Evolutionary conservation across 208 protist genomes (phyloP), one percentile per base, ranked within the genome.

Genomic region (Leishmania tarentolae): DNA sequence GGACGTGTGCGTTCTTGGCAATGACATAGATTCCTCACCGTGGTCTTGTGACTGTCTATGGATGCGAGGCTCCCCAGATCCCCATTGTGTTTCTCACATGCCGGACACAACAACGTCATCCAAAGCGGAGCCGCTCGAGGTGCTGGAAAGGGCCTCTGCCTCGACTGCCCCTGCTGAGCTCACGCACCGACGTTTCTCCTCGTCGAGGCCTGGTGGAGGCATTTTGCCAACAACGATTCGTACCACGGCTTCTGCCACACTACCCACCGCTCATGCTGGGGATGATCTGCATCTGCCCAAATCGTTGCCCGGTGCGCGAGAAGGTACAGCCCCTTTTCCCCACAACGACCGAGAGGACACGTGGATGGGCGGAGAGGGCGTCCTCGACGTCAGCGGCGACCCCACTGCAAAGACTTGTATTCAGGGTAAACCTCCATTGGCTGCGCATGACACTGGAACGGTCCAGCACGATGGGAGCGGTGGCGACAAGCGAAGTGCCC

Each of bases 71-170:
- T 73, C 52, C 46, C 63, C 31, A 52, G 73, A 9, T n/a, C 66
- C 37, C 3, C 28, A 37, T 35, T 84, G 68, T 28, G 4, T 52
- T 9, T 70, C 42, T 7, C 50, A 80, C 44, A 61, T 66, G 50
- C 53, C 61, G 24, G 76, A 68, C 50, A 72, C n/a, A 28, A 76
- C 81, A 17, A 2, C 76, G 66, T 28, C 81, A 28, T 35, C 66
- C 2, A 40, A 46, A 15, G 31, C 69, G 19, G 63, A 31, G 19
- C 56, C 2, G 6, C 44, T 59, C 24, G 31, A 2, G n/a, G 50
- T 68, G 28, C 52, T 56, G 24, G 21, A 53, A n/a, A 74, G 47
- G 0, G 42, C 80, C 31, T n/a, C 50, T 46, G 35, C 47, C 71
- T 59, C 44, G 15, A 31, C 52, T 42, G 37, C 52, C 35, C 24